Evolutionary conservation across 768 basidiomycete genomes (phyloP), one percentile per base, ranked within the genome.

Genomic region (Trametes cinnabarina): DNA sequence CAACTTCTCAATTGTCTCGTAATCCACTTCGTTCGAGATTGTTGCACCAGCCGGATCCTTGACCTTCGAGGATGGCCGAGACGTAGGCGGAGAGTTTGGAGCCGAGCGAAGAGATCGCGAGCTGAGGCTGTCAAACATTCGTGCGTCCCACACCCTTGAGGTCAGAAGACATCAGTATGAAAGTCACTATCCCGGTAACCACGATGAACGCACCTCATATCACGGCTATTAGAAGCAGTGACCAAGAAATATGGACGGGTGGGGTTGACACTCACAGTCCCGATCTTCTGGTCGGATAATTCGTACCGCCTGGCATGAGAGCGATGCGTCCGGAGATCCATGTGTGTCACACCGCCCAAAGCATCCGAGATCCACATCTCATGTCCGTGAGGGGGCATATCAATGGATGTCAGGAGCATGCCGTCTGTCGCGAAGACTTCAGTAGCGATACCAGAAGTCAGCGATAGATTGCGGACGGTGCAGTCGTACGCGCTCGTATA

Each of bases 361-460:
- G 75, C 78, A 68, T 94, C 92, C 1, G 90, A 89, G 51, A 93
- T 79, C 92, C 92, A 94, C 80, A 94, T 82, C 67, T 92, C 90
- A 48, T 87, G 75, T 0, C 92, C 91, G 3, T 75, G 74, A 0
- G 86, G 83, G 0, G 82, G 71, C 12, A 91, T 64, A 61, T 94
- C 92, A 49, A 93, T 76, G 62, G 83, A 85, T n/a, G 80, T 82
- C 25, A 92, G 82, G 37, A 92, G 76, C 12, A 69, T 68, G 26
- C 86, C 81, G 2, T 85, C 84, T 19, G 79, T 81, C 1, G 83
- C 76, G 64, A 80, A 88, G 17, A 94, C 69, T 69, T 94, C 89
- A 23, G 75, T 76, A 2, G 92, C 90, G 30, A 86, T 73, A 1
- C 87, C 87, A 1, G 88, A 83, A 17, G 82, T 82, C 60, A 94